Evolutionary conservation across 495 filamentous ascomycete species (phyloP), one percentile per base, ranked within the genome.

Genomic region (Cetradonia linearis): DNA sequence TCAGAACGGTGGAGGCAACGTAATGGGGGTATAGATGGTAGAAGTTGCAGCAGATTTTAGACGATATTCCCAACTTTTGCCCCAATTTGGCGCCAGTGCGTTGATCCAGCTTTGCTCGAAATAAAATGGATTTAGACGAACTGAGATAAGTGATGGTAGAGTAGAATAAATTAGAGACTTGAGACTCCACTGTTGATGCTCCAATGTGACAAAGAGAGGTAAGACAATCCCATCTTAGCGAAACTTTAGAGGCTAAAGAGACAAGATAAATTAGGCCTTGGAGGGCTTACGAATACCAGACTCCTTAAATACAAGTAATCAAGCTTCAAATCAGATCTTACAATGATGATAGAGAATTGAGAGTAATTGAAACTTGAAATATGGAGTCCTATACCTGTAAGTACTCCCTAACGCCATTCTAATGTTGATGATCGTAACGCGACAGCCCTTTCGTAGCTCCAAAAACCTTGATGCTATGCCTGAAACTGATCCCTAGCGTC

Each of bases 1-100:
- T 58, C 70, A 76, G 48, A 52, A 20, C 25, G 16, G 16, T n/a
- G 5, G 18, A 40, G 37, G 27, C 2, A 14, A 59, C 11, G 13
- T 20, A 27, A 9, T 8, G 9, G 40, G 34, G 7, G n/a, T n/a
- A n/a, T n/a, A n/a, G n/a, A n/a, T n/a, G n/a, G n/a, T n/a, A n/a
- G n/a, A n/a, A n/a, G n/a, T n/a, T n/a, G n/a, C n/a, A n/a, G n/a
- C n/a, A n/a, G n/a, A n/a, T n/a, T n/a, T n/a, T n/a, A n/a, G n/a
- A n/a, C n/a, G n/a, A n/a, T n/a, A n/a, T n/a, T n/a, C n/a, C n/a
- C n/a, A n/a, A n/a, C n/a, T n/a, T n/a, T n/a, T n/a, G n/a, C n/a
- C n/a, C n/a, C n/a, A n/a, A n/a, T n/a, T n/a, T n/a, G n/a, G n/a
- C n/a, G n/a, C n/a, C n/a, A n/a, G n/a, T n/a, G n/a, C n/a, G n/a